A percentile compares a stretch with the other conserved stretches of the same genome.
These are phyloP conservation scores for Tribonema minus DNA, from an alignment of 108 stramenopile genomes.

Conservation along the genomic window DNA sequence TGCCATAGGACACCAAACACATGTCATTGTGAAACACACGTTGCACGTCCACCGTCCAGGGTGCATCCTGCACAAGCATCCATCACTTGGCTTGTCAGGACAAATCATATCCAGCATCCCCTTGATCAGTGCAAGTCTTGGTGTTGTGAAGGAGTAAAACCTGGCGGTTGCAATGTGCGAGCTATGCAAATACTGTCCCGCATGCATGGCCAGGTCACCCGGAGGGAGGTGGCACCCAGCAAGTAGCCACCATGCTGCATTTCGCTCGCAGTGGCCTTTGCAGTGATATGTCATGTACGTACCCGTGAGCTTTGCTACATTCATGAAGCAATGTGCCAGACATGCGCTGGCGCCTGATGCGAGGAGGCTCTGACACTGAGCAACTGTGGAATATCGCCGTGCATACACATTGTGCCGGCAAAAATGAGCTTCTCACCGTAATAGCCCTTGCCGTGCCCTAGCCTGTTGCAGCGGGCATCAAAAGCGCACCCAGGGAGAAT, in stretches of 20 bases:
- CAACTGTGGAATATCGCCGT: too few species aligned
- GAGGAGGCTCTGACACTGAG: background rate
- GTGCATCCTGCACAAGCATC: too few species aligned
- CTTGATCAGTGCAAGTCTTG: too few species aligned
- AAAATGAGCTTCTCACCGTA: constrained; percentile 32
- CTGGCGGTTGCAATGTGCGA: too few species aligned
- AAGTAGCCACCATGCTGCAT: constrained; percentile 10
- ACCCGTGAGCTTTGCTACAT: background rate
- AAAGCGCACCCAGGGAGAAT: constrained; percentile 48
- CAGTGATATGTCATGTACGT: background rate
- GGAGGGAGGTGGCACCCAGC: background rate
- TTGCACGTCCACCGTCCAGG: too few species aligned
- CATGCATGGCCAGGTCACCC: too few species aligned
- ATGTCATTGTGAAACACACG: too few species aligned
- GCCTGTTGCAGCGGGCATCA: constrained; percentile 43
- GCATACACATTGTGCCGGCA: background rate
- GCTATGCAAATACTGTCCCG: too few species aligned
- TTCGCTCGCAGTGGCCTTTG: background rate
- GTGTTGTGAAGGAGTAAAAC: too few species aligned
- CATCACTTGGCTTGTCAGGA: too few species aligned
- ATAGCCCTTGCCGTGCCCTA: constrained; percentile 54
- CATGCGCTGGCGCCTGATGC: background rate
- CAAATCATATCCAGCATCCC: too few species aligned
- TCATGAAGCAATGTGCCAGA: background rate
- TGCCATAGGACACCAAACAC: too few species aligned